Base-by-base conservation (phyloP, 768 basidiomycete species). In the Hysterangium stoloniferum region DNA sequence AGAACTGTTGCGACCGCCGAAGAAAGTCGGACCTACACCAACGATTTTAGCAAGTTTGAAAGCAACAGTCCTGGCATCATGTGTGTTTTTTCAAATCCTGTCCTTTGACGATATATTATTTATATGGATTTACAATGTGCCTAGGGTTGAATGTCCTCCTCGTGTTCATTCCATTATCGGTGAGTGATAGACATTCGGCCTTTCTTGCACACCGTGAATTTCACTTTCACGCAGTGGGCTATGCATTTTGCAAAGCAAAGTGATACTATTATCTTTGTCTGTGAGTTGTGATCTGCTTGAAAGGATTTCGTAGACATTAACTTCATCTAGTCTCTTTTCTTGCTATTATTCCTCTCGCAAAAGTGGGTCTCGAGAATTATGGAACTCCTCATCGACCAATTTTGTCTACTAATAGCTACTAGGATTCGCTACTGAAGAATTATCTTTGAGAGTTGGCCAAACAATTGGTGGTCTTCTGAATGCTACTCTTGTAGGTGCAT, bases 391-490 rank as follows among this genome's bases (percentile, higher is more conserved):
- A 35, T n/a, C 31, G 19, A 45, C 40, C 22, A 28, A 45, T 13
- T 29, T 17, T 22, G 19, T 35, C 27, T 1, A 8, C 24, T 54
- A 11, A 1, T 51, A 87, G 84, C 66, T 91, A 4, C 72, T 92
- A 2, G 84, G 82, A 1, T 91, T 90, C 60, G 87, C 87, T 1
- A 93, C 90, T 0, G 90, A 93, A 53, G 86, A 93, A 56, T 57
- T 93, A 15, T 86, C 90, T 3, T 59, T 89, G 49, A 79, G 88
- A 27, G 81, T 91, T 1, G 90, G 89, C 1, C 83, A 87, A 63
- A 88, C 88, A 1, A 67, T 90, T 9, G 87, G 88, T 3, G 89
- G 89, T 33, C 73, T 93, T 2, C 62, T 93, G 49, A 93, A 92
- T 66, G 90, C 90, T 19, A 93, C 89, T 12, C 68, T 89, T 56